These are phyloP conservation scores for Dictyostelium discoideum DNA, from an alignment of 78 protist genomes.

Conservation along the genomic window DNA sequence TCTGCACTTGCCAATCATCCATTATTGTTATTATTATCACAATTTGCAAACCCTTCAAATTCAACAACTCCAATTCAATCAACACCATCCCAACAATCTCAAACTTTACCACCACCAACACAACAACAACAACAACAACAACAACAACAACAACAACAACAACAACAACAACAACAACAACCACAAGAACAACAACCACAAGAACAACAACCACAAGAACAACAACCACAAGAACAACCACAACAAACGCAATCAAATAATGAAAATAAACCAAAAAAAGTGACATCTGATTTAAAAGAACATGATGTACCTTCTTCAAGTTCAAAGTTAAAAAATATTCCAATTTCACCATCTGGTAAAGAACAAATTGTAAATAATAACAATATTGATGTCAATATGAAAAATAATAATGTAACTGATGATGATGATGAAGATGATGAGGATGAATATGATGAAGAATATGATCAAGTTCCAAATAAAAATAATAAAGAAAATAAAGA, in stretches of 20 bases:
- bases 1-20: slow-evolving; percentile 39
- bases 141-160: slow-evolving; percentile 32
- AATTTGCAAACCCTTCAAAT: slow-evolving; percentile 1
- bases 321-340: not conserved
- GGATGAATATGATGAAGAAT: not conserved
- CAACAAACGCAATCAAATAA: not conserved
- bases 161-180: not conserved
- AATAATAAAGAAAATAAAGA: not conserved
- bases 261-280: not conserved
- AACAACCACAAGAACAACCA: not conserved
- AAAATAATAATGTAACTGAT: not conserved
- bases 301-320: not conserved
- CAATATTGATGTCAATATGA: not conserved
- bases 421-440: not conserved
- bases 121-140: not conserved
- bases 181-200: not conserved
- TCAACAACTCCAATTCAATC: not conserved
- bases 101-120: not conserved
- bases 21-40: not conserved
- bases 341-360: not conserved
- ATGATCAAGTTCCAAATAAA: slow-evolving; percentile 5
- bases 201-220: not conserved
- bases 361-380: not conserved
- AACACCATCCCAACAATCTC: not conserved
- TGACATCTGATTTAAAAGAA: not conserved